These are phyloP conservation scores for Penicillium sp. DNA, from an alignment of 2,329 filamentous ascomycete genomes.

Conservation along the genomic window DNA sequence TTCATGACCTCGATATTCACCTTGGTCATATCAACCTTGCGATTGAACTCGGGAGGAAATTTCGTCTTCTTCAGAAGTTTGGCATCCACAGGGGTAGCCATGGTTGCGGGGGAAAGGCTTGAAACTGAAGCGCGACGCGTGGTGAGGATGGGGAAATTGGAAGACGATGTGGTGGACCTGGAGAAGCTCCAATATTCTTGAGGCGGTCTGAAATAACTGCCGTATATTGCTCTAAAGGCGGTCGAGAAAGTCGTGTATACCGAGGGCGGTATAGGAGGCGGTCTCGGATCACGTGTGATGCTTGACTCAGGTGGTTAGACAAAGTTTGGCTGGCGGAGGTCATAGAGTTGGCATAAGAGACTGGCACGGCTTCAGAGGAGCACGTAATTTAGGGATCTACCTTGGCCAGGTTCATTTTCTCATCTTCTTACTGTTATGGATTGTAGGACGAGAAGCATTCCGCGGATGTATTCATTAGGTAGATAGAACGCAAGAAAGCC, in stretches of 20 bases:
- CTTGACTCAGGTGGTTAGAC: too few relatives aligned
- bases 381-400: too few relatives aligned
- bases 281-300: background rate
- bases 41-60: conserved; percentile 88
- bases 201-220: background rate
- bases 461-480: too few relatives aligned
- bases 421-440: too few relatives aligned
- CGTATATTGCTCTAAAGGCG: background rate
- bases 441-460: too few relatives aligned
- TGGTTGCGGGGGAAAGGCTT: conserved; percentile 41
- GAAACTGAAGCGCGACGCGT: conserved; percentile 2
- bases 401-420: too few relatives aligned
- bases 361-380: too few relatives aligned
- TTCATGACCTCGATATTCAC: conserved; percentile 98
- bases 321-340: too few relatives aligned
- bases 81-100: conserved; percentile 83
- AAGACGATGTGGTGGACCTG: background rate
- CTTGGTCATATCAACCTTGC: conserved; percentile 96
- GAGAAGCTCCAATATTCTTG: background rate
- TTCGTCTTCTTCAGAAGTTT: conserved; percentile 90
- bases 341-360: too few relatives aligned
- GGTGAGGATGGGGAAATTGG: background rate
- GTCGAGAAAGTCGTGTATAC: background rate
- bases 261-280: background rate
- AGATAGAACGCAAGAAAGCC: too few relatives aligned